Conservation (phyloP, 2,329 filamentous ascomycete genomes). For the Endothia cerciana region DNA sequence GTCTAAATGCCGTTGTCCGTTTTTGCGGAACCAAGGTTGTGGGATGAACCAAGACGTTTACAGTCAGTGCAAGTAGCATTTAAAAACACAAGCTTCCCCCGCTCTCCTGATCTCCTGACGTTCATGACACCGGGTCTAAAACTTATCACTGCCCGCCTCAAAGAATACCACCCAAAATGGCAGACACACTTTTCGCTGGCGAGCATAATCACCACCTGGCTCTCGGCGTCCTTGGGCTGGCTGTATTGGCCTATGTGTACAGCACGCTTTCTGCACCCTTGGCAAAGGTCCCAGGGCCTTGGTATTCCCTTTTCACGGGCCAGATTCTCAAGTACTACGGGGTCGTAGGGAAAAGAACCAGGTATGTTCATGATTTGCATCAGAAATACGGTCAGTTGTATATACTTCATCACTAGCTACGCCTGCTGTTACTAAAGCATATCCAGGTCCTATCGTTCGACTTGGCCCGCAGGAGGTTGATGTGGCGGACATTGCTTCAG, state of each 20-base stretch:
- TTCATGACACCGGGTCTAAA: background rate
- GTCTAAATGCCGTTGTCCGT: background rate
- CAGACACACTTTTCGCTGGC: background rate
- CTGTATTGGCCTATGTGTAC: constrained; percentile 10
- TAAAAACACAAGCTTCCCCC: background rate
- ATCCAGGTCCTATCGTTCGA: constrained; percentile 34
- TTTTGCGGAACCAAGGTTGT: background rate
- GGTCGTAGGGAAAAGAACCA: constrained; percentile 28
- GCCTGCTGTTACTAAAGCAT: background rate
- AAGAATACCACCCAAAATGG: background rate
- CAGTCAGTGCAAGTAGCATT: background rate
- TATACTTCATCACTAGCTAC: background rate
- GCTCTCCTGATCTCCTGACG: background rate
- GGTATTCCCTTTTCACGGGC: constrained; percentile 35
- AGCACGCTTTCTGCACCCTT: constrained; percentile 16
- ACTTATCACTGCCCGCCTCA: background rate
- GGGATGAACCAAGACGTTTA: background rate
- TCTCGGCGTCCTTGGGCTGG: constrained; percentile 10
- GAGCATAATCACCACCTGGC: background rate
- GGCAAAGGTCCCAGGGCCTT: constrained; percentile 32
- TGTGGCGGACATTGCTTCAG: constrained; percentile 33
- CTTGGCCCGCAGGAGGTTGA: constrained; percentile 35
- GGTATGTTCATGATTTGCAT: constrained; percentile 34
- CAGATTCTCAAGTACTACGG: constrained; percentile 28
- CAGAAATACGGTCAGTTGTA: constrained; percentile 31